Evolutionary conservation across 768 basidiomycete species (phyloP), one percentile per base, ranked within the genome.

Genomic region (Russula dissimulans): DNA sequence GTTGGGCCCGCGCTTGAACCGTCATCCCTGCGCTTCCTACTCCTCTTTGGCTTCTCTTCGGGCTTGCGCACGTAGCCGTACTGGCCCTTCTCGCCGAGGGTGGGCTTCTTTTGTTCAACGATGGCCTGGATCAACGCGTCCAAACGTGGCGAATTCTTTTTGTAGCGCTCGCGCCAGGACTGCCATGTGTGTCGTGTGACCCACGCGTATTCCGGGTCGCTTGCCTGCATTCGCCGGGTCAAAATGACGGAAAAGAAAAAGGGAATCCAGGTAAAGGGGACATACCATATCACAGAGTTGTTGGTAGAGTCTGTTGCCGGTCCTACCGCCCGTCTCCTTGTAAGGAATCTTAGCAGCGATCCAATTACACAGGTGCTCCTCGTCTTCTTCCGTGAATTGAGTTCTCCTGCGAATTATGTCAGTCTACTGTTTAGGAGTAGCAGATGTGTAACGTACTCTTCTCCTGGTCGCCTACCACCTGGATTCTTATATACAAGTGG

Each of bases 141-240:
- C 41, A 91, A 77, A 10, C 88, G 82, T 7, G 73, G 68, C 0
- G 87, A 75, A 61, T 92, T 86, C 72, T 91, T 91, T 76, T 91
- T 91, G 75, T 92, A 92, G 32, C 90, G 78, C 68, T 92, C 89
- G 31, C 90, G 81, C 89, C 89, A 92, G 15, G 89, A 92, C 65
- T 91, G 88, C 89, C 89, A 92, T 2, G 89, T 90, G 69, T 92
- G 89, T 15, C 89, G 83, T 29, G 76, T 78, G 18, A 90, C 90
- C 89, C 89, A 91, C 0, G 79, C 76, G 66, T 82, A 90, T 63
- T 88, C 87, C 2, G 87, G 84, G 62, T 89, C 85, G 52, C 73
- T 72, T 50, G 75, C 76, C 88, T 90, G 64, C 9, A 39, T 17
- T 17, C 39, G 49, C 48, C 39, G 49, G 48, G 34, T 39, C 47